Percentiles rank a stretch among this genome's conserved stretches.
Conservation (phyloP, 2,329 filamentous ascomycete species). For the Sclerotinia nivalis region DNA sequence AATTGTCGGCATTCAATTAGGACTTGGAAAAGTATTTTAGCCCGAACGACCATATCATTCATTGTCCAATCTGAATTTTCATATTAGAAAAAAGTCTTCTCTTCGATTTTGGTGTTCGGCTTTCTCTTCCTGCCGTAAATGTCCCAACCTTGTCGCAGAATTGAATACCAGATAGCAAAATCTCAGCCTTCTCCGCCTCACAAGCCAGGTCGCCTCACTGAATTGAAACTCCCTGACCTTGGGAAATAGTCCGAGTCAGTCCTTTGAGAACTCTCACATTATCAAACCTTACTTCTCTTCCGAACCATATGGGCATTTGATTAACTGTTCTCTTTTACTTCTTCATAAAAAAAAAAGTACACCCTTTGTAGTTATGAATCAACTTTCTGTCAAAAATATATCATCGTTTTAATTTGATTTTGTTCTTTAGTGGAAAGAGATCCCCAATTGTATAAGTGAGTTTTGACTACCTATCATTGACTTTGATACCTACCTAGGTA, state of each 20-base stretch:
- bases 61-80: too few relatives aligned
- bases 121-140: too few relatives aligned
- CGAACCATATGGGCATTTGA: neutral
- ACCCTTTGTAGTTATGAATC: slow-evolving; percentile 19
- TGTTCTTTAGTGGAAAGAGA: slow-evolving; percentile 32
- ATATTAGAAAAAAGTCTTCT: too few relatives aligned
- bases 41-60: too few relatives aligned
- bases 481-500: neutral
- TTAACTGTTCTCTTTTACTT: neutral
- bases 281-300: neutral
- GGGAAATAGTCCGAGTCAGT: slow-evolving; percentile 5
- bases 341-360: slow-evolving; percentile 5
- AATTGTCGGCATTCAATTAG: too few relatives aligned
- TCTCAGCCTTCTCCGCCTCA: slow-evolving; percentile 13
- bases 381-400: slow-evolving; percentile 4
- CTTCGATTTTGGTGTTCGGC: too few relatives aligned
- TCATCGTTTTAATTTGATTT: slow-evolving; percentile 33
- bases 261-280: neutral
- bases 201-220: slow-evolving; percentile 18
- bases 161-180: neutral
- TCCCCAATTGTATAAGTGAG: slow-evolving; percentile 37
- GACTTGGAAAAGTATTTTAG: too few relatives aligned
- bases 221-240: neutral
- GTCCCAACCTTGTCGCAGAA: neutral
- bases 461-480: neutral